phyloP scores from a whole-genome alignment of 768 basidiomycete species.

The Pholiota microspora region DNA sequence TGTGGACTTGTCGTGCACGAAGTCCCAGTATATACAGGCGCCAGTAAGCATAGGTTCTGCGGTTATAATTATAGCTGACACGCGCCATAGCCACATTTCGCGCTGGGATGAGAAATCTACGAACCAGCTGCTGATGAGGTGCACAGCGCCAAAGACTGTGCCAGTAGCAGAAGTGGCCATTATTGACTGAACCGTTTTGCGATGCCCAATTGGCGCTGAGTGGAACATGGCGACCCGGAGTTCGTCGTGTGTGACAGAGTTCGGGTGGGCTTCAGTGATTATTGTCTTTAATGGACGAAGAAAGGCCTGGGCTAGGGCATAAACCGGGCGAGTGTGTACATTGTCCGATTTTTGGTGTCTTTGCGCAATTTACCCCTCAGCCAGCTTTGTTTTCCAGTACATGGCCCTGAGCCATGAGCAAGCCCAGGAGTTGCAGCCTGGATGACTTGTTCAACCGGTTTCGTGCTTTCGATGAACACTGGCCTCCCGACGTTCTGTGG shows the following conservation, averaged over 20 bases:
- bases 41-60: not conserved
- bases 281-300: too few relatives aligned
- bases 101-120: not conserved
- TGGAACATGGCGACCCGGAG: not conserved
- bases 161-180: not conserved
- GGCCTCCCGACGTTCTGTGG: conserved; percentile 29
- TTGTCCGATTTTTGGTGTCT: too few relatives aligned
- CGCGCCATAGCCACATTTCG: too few relatives aligned
- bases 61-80: too few relatives aligned
- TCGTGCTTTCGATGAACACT: not conserved
- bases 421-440: not conserved
- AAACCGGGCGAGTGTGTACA: too few relatives aligned
- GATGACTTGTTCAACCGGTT: not conserved
- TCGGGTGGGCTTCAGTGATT: too few relatives aligned
- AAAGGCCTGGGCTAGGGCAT: too few relatives aligned
- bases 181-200: not conserved
- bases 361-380: too few relatives aligned
- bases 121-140: not conserved
- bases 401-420: not conserved
- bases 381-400: too few relatives aligned
- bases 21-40: not conserved
- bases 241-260: too few relatives aligned
- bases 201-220: not conserved
- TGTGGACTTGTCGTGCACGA: not conserved
- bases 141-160: not conserved